Evolutionary conservation across 805 yeast genomes (phyloP).

Genomic region (Debaryomyces castellii): DNA sequence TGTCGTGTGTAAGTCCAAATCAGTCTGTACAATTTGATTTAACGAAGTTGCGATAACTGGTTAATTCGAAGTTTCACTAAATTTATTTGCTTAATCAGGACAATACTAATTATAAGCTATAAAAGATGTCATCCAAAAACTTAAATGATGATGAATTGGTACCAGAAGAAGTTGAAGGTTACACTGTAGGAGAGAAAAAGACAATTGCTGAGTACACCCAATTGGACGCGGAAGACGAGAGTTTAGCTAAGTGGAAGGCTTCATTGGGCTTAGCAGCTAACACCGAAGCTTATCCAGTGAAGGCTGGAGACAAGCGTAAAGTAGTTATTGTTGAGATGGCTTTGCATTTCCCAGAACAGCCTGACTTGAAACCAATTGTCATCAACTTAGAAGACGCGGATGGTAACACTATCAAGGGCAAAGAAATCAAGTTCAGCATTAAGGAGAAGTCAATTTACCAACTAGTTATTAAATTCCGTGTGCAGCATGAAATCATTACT

Average conservation of each 20-base stretch:
- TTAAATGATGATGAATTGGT: constrained; percentile 56
- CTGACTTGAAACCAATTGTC: constrained; percentile 57
- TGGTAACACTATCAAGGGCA: constrained; percentile 54
- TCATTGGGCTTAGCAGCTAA: constrained; percentile 74
- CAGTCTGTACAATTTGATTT: background rate
- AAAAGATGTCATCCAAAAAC: constrained; percentile 9
- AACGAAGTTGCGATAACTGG: background rate
- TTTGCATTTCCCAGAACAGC: constrained; percentile 61
- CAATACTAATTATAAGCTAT: background rate
- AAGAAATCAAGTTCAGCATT: constrained; percentile 68
- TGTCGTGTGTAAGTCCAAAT: background rate
- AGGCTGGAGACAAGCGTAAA: constrained; percentile 68
- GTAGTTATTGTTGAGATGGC: constrained; percentile 82
- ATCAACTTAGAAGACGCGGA: constrained; percentile 63
- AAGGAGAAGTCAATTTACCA: constrained; percentile 77
- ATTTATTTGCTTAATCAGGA: background rate
- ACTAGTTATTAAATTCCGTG: constrained; percentile 71
- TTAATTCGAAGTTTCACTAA: background rate
- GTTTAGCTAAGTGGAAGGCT: constrained; percentile 87
- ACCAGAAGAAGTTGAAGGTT: constrained; percentile 64
- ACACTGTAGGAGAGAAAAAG: constrained; percentile 67
- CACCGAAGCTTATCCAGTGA: constrained; percentile 54
- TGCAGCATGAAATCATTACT: constrained; percentile 88
- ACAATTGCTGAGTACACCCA: constrained; percentile 80
- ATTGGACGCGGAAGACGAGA: constrained; percentile 87